Conservation (phyloP, 768 basidiomycete species). For the Pholiota conissans region DNA sequence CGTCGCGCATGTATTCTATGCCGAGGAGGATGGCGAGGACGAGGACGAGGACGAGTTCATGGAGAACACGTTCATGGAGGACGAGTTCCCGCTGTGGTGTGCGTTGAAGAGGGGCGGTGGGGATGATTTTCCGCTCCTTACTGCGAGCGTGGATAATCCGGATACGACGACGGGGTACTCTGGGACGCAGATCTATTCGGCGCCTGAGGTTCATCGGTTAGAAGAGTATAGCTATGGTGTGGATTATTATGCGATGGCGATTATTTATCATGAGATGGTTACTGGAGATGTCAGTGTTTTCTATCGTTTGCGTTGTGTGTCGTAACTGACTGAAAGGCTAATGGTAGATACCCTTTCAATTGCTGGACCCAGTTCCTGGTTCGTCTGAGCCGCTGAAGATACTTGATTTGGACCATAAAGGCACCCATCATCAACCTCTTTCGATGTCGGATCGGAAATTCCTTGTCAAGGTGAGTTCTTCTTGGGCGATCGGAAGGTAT, state of each 20-base stretch:
- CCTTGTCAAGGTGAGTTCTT: conserved; percentile 10
- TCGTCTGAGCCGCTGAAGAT: conserved; percentile 1
- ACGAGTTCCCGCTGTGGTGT: conserved; percentile 19
- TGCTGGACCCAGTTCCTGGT: background rate
- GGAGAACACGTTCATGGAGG: conserved; percentile 20
- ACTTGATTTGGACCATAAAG: conserved; percentile 14
- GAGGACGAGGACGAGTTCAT: conserved; percentile 13
- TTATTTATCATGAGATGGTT: conserved; percentile 22
- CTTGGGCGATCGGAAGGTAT: background rate
- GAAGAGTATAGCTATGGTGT: conserved; percentile 55
- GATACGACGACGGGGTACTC: conserved; percentile 37
- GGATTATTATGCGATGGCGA: conserved; percentile 22
- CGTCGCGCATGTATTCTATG: conserved; percentile 64
- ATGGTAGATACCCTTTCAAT: conserved; percentile 7
- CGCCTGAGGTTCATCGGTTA: conserved; percentile 91
- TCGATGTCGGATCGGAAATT: conserved; percentile 17
- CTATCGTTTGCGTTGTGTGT: background rate
- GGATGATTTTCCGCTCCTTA: no score
- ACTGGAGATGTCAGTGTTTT: conserved; percentile 18
- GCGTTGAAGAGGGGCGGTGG: no score
- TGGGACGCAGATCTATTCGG: conserved; percentile 93
- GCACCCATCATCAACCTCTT: conserved; percentile 15
- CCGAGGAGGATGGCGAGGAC: conserved; percentile 93
- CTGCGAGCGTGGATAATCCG: conserved; percentile 20
- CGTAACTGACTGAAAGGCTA: background rate